Percentiles rank a stretch among this genome's conserved stretches.
Evolutionary conservation across 2,329 filamentous ascomycete genomes (phyloP).

Genomic region (Stachybotrys chlorohalonatus): DNA sequence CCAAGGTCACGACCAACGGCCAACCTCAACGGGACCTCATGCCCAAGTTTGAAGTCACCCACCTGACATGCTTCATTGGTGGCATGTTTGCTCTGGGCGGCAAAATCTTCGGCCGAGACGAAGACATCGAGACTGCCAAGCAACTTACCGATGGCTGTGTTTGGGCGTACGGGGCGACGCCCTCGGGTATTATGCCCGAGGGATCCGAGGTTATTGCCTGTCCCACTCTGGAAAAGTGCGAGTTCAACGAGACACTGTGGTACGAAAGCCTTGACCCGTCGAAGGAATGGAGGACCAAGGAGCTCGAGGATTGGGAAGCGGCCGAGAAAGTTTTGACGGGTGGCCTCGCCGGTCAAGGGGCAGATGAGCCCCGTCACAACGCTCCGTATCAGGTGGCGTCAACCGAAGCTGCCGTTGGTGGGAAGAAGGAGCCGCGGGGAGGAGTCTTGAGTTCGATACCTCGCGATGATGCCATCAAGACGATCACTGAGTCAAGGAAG

Average conservation of each 20-base stretch:
- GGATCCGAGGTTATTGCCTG: conserved; percentile 36
- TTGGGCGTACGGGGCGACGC: conserved; percentile 56
- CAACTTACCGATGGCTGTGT: conserved; percentile 60
- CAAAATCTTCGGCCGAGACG: conserved; percentile 48
- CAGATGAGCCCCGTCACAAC: not conserved
- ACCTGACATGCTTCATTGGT: conserved; percentile 60
- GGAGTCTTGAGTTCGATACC: not conserved
- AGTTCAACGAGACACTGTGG: conserved; percentile 43
- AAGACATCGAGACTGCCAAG: conserved; percentile 54
- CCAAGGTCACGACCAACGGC: conserved; percentile 44
- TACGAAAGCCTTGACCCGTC: conserved; percentile 38
- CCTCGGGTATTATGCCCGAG: conserved; percentile 59
- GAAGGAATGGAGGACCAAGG: conserved; percentile 29
- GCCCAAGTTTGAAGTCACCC: conserved; percentile 51
- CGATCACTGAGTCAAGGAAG: not conserved
- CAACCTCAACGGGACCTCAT: conserved; percentile 27
- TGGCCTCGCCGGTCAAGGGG: not conserved
- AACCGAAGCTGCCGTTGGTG: not conserved
- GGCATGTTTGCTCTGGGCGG: conserved; percentile 61
- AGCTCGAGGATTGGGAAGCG: conserved; percentile 35
- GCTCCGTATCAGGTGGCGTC: not conserved
- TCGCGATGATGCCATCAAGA: not conserved
- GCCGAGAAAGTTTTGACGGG: conserved; percentile 7
- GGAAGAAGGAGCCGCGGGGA: not conserved
- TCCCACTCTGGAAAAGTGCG: conserved; percentile 32